Evolutionary conservation across 2,329 filamentous ascomycete species (phyloP).

Genomic region (Aspergillus ochraceoroseus): DNA sequence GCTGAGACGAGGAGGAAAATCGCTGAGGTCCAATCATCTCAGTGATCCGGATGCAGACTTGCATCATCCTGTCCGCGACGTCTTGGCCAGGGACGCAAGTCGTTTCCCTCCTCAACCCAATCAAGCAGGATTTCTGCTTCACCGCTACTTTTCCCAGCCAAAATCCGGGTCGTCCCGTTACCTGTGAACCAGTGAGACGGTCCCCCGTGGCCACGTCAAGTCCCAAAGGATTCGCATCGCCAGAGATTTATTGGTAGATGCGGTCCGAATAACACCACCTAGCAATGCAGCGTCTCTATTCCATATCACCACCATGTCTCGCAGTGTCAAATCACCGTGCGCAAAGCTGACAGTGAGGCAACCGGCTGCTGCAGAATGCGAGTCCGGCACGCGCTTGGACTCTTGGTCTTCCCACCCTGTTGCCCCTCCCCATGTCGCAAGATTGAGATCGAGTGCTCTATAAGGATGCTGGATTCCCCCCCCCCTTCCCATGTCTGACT

Average conservation of each 20-base stretch:
- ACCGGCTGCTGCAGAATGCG: constrained; percentile 17
- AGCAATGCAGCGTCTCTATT: constrained; percentile 14
- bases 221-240: constrained; percentile 2
- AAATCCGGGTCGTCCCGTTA: constrained; percentile 14
- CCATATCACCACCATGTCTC: constrained; percentile 20
- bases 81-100: too few relatives aligned
- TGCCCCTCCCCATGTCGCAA: too few relatives aligned
- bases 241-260: constrained; percentile 16
- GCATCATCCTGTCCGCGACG: constrained; percentile 9
- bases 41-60: constrained; percentile 6
- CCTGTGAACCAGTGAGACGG: constrained; percentile 15
- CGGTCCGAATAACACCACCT: constrained; percentile 15
- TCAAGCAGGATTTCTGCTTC: constrained; percentile 14
- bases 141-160: constrained; percentile 20
- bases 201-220: constrained; percentile 22
- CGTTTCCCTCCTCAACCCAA: too few relatives aligned
- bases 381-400: constrained; percentile 19
- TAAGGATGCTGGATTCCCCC: constrained; percentile 15
- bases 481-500: constrained; percentile 12
- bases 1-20: constrained; percentile 5
- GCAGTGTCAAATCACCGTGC: constrained; percentile 22
- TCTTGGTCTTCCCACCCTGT: constrained; percentile 12
- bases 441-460: too few relatives aligned
- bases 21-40: constrained; percentile 10
- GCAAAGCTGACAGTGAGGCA: constrained; percentile 16